Evolutionary conservation across 768 basidiomycete genomes (phyloP).

Genomic region (Gelatoporia subvermispora): DNA sequence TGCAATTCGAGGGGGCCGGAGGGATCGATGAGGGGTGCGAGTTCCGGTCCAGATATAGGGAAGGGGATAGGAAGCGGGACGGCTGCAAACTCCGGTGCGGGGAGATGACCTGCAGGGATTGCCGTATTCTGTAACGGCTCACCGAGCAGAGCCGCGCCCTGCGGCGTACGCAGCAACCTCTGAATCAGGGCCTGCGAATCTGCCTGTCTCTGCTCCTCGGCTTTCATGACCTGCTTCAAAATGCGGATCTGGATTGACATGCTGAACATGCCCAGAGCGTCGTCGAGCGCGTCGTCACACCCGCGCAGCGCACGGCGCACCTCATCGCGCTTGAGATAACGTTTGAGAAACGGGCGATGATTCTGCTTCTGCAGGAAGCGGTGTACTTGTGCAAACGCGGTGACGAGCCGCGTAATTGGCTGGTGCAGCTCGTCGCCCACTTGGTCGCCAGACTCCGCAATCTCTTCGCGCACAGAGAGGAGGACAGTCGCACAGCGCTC

Average conservation of each 20-base stretch:
- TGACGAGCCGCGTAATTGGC: conserved; percentile 49
- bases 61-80: no score
- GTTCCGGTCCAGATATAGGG: no score
- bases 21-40: no score
- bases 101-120: no score
- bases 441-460: conserved; percentile 50
- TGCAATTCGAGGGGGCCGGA: neutral
- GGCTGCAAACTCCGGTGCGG: no score
- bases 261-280: conserved; percentile 45
- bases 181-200: conserved; percentile 35
- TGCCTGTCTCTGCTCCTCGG: conserved; percentile 29
- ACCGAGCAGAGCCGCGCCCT: conserved; percentile 2
- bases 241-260: conserved; percentile 6
- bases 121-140: neutral
- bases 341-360: conserved; percentile 68
- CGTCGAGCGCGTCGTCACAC: conserved; percentile 49
- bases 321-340: conserved; percentile 73
- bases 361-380: conserved; percentile 54
- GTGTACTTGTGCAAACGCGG: conserved; percentile 41
- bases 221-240: conserved; percentile 42
- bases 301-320: conserved; percentile 46
- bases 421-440: conserved; percentile 44
- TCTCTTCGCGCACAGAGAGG: conserved; percentile 56
- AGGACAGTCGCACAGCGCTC: conserved; percentile 70
- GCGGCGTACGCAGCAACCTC: conserved; percentile 17